Evolutionary conservation across 1,139 yeast species (phyloP), one percentile per base, ranked within the genome.

Genomic region (Saccharomycopsis crataegensis): DNA sequence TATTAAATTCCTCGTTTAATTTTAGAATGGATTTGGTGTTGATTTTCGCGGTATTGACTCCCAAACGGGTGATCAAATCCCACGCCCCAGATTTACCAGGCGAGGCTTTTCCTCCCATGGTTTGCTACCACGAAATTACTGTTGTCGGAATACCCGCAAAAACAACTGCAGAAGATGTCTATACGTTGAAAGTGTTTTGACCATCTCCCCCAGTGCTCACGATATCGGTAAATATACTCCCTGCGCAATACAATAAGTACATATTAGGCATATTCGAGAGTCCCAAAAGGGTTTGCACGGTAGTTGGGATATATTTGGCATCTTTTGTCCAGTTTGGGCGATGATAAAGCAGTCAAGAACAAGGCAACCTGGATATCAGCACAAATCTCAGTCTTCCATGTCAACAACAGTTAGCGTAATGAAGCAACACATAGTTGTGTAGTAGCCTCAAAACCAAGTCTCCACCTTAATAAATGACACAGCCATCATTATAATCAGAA

Each of bases 201-300:
- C 97, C 96, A 65, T 93, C 99, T 6, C 99, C 99, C 34, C 99
- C 99, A 0, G 99, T 93, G 1, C 99, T 99, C 7, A 93, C 99
- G 43, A 93, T 87, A 68, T 93, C 99, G 16, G 88, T 77, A 61
- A 80, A 86, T 0, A 88, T 87, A 1, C 66, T 69, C 0, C 70
- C 62, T 8, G 64, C 63, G 6, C 12, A 12, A 16, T 16, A 43
- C 17, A 43, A 8, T 22, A 4, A 9, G 14, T 28, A 28, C 3
- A 51, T 32, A 9, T 47, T 38, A 28, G 87, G 78, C 8, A 73
- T 67, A 62, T 74, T 77, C 33, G 89, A 83, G 65, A 74, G 86
- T 64, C 77, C 83, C 60, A 78, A 72, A 17, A 86, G 79, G 0
- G 90, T 80, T 43, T 70, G 72, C 1, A 89, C 96, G 0, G 97